Conservation (phyloP, 148 eudicot species). For the Nepenthes gracilis region DNA sequence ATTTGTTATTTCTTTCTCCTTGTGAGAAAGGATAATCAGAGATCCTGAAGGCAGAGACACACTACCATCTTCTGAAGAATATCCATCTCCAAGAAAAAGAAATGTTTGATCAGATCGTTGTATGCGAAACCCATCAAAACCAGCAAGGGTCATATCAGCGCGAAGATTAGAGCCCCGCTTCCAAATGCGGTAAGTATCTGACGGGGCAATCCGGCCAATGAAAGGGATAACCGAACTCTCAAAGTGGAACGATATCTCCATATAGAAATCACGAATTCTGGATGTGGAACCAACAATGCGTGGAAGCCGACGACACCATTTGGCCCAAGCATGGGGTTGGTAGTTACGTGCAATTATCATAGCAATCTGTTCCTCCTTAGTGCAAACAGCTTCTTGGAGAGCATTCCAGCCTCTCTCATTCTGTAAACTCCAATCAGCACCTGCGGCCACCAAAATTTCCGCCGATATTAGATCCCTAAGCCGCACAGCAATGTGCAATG, state of each 20-base stretch:
- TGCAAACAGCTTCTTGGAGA: constrained; percentile 87
- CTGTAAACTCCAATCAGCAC: constrained; percentile 96
- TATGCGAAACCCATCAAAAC: constrained; percentile 87
- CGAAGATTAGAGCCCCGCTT: constrained; percentile 88
- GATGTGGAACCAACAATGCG: constrained; percentile 70
- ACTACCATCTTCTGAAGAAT: constrained; percentile 49
- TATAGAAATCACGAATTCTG: constrained; percentile 82
- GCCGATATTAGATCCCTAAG: constrained; percentile 63
- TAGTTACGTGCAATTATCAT: constrained; percentile 83
- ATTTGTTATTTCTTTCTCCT: constrained; percentile 73
- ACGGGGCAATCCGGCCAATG: constrained; percentile 81
- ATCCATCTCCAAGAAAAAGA: constrained; percentile 86
- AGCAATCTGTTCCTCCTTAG: constrained; percentile 72
- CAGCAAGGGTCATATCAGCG: constrained; percentile 94
- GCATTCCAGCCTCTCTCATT: constrained; percentile 95
- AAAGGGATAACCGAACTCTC: constrained; percentile 95
- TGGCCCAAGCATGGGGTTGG: constrained; percentile 90
- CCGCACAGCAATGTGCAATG: constrained; percentile 77
- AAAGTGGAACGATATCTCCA: constrained; percentile 91
- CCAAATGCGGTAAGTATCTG: constrained; percentile 91
- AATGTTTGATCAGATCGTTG: constrained; percentile 91
- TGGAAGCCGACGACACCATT: constrained; percentile 95
- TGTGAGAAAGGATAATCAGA: constrained; percentile 69
- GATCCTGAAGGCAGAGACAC: constrained; percentile 72
- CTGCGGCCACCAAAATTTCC: constrained; percentile 74